Percentiles rank a stretch among this genome's conserved stretches.
These are phyloP conservation scores for Cladosporium cucumerinum DNA, from an alignment of 2,329 filamentous ascomycete genomes.

Conservation along the genomic window DNA sequence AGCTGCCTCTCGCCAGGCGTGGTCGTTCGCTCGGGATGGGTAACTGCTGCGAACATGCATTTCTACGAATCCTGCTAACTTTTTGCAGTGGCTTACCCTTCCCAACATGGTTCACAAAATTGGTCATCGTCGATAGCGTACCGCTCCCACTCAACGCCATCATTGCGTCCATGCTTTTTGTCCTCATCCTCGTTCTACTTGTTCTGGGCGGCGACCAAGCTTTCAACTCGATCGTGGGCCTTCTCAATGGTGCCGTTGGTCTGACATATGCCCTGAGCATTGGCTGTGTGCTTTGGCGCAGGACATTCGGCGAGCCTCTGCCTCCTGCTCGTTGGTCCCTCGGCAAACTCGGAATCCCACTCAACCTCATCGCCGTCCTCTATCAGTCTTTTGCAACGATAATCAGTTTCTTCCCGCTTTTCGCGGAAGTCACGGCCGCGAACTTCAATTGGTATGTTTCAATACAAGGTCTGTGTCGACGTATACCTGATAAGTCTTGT, in stretches of 20 bases:
- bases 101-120: neutral
- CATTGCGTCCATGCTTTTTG: conserved; percentile 27
- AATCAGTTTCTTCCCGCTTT: conserved; percentile 22
- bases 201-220: neutral
- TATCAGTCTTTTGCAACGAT: conserved; percentile 25
- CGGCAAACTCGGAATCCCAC: conserved; percentile 19
- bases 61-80: neutral
- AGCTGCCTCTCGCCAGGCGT: conserved; percentile 40
- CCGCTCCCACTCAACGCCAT: conserved; percentile 35
- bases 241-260: conserved; percentile 34
- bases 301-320: conserved; percentile 16
- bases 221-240: conserved; percentile 2
- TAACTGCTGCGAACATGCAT: neutral
- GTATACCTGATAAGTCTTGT: neutral
- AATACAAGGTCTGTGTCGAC: neutral
- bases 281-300: conserved; percentile 22
- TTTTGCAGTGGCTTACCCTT: neutral
- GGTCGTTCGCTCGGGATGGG: conserved; percentile 39
- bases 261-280: conserved; percentile 39
- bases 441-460: conserved; percentile 20
- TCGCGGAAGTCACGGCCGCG: conserved; percentile 15
- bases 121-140: neutral
- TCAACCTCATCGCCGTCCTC: conserved; percentile 28
- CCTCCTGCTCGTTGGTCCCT: conserved; percentile 26
- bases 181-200: neutral